phyloP scores from a whole-genome alignment of 352 stramenopile species.

The Pythium brachiatum region DNA sequence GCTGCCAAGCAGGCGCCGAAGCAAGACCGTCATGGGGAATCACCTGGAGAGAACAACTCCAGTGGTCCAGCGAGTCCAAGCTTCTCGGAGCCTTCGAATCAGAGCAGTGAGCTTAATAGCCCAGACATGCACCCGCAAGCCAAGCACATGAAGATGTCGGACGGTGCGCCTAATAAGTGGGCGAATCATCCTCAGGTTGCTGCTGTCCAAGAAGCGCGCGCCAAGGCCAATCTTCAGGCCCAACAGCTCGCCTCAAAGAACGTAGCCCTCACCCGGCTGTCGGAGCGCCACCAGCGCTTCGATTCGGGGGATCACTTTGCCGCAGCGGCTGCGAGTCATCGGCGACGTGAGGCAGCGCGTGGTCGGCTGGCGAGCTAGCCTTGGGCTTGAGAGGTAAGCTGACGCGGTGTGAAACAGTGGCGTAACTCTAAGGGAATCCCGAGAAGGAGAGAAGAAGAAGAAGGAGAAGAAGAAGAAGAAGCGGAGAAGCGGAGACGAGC shows the following conservation, averaged over 20 bases:
- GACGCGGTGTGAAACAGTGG: too few relatives aligned
- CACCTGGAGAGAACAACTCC: not conserved
- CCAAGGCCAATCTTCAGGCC: conserved; percentile 4
- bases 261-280: conserved; percentile 59
- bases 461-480: not conserved
- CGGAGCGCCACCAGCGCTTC: conserved; percentile 65
- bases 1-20: conserved; percentile 29
- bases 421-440: too few relatives aligned
- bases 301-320: conserved; percentile 75
- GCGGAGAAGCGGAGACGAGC: not conserved
- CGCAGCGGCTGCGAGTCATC: conserved; percentile 28
- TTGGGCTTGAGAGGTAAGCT: not conserved
- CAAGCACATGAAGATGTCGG: conserved; percentile 80
- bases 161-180: conserved; percentile 28
- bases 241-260: conserved; percentile 49
- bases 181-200: conserved; percentile 5
- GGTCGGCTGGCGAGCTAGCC: not conserved
- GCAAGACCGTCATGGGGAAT: not conserved
- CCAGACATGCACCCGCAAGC: conserved; percentile 23
- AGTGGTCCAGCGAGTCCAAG: not conserved
- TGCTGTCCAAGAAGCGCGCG: not conserved
- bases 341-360: not conserved
- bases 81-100: conserved; percentile 6
- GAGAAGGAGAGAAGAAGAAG: too few relatives aligned
- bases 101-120: conserved; percentile 24